Base-by-base conservation (phyloP, 345 rosid genomes). In the Gossypium rotundifolium region DNA sequence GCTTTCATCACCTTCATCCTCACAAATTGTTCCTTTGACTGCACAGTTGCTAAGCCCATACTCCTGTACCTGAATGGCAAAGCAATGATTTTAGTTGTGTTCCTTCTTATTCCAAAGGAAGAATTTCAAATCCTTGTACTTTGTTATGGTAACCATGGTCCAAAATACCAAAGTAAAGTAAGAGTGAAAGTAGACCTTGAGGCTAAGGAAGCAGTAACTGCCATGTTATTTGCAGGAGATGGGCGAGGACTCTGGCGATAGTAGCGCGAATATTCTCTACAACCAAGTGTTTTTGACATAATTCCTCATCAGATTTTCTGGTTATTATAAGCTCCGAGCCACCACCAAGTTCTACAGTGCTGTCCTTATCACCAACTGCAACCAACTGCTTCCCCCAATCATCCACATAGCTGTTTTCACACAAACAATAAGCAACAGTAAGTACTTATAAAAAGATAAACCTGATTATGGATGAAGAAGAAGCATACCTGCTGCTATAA, bases 211-310 rank as follows among this genome's bases (percentile, higher is more conserved):
- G 92, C 88, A 22, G 88, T 64, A 25, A 88, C 81, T 64, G 90
- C 94, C 58, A 62, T 77, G 74, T 79, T 70, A 81, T 83, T 69
- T 22, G 81, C 82, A 1, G 89, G 86, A 23, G 94, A 80, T 69
- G 96, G 98, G n/a, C 86, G 96, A 2, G 98, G 98, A 80, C 89
- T 91, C 82, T 95, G 99, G 73, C 88, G 90, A 68, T 93, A 93
- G 72, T 88, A 95, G 40, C 96, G 93, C 83, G 91, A 72, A 78
- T 79, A 91, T 77, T 90, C 98, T 46, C 97, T 90, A 46, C 94
- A 95, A 20, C 99, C 99, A 11, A 93, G 85, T 27, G 98, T 84
- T 82, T 78, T 95, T 49, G 88, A 76, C 52, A 82, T 78, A 69
- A 79, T 75, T 77, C 86, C 59, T 69, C 74, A 54, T 80, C 87